Base-by-base conservation (phyloP, 257 asterid species). In the Henckelia pumila region DNA sequence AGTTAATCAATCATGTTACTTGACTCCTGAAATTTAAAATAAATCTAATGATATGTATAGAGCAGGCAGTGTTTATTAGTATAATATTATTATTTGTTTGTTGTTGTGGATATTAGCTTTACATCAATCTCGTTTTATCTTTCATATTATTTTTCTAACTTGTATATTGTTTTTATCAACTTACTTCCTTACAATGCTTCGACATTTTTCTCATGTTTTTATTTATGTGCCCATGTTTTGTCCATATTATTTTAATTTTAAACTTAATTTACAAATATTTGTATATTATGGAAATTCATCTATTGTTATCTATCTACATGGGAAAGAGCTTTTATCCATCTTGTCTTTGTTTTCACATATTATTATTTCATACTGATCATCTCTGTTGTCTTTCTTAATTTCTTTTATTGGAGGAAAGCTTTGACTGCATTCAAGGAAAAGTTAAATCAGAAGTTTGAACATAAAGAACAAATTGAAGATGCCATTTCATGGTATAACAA, bases 401-500 rank as follows among this genome's bases (percentile, higher is more conserved):
- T 65, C 8, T 19, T 33, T 71, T 61, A 47, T 50, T 66, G 67
- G 60, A 47, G 75, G 69, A 71, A 72, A 92, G 96, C 83, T 70
- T 69, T 93, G 75, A 62, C 73, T 30, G 78, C 81, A 66, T 78
- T 72, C 77, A 77, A 83, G 67, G 88, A 82, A 70, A 85, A 85
- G 83, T 77, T 66, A 77, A 59, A 70, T 17, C 74, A 77, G 76
- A 85, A 75, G 66, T 67, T 53, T 66, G 85, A 82, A 68, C 88
- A 78, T 71, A 80, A 57, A 33, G 81, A 80, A 67, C 95, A 88
- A 73, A 79, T 78, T 63, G 93, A 94, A 74, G 96, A 85, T 77
- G 99, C 91, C 33, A 80, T 91, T 37, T 86, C 83, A 52, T 94
- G 99, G 99, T 94, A 91, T 72, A 84, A 86, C 76, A 85, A 66